phyloP scores from a whole-genome alignment of 371 early-diverging fungal species.

The Parasitella parasitica region DNA sequence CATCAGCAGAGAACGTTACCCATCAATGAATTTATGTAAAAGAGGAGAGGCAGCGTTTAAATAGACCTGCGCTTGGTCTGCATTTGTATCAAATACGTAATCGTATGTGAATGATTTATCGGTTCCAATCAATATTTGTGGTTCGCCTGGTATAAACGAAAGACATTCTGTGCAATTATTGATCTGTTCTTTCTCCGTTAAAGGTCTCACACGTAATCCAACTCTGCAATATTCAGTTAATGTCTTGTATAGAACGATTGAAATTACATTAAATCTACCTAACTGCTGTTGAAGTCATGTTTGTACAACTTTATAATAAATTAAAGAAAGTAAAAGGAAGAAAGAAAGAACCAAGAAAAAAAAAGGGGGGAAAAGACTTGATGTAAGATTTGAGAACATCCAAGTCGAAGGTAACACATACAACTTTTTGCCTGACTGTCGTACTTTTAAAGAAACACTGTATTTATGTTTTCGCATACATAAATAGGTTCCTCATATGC shows the following conservation, averaged over 20 bases:
- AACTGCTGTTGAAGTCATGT: constrained; percentile 43
- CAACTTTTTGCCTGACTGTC: too few relatives aligned
- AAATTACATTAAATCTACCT: constrained; percentile 20
- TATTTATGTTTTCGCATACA: too few relatives aligned
- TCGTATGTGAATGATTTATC: constrained; percentile 88
- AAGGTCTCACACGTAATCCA: constrained; percentile 81
- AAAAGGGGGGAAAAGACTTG: constrained; percentile 3
- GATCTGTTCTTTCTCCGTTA: constrained; percentile 75
- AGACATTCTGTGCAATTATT: constrained; percentile 73
- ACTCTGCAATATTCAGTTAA: too few relatives aligned
- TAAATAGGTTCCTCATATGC: too few relatives aligned
- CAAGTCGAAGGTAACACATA: constrained; percentile 9
- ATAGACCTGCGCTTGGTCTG: constrained; percentile 76
- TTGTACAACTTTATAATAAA: neutral
- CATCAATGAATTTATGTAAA: constrained; percentile 84
- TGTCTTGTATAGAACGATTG: neutral
- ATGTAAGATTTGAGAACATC: constrained; percentile 4
- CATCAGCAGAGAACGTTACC: too few relatives aligned
- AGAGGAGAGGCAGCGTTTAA: constrained; percentile 71
- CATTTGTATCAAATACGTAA: constrained; percentile 74
- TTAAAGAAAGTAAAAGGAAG: neutral
- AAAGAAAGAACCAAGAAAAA: neutral
- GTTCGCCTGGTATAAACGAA: constrained; percentile 64
- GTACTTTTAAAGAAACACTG: too few relatives aligned
- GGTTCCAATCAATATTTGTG: constrained; percentile 67